A percentile compares a stretch with the other conserved stretches of the same genome.
phyloP scores from a whole-genome alignment of 495 filamentous ascomycete species.

The Daldinia caldariorum region DNA sequence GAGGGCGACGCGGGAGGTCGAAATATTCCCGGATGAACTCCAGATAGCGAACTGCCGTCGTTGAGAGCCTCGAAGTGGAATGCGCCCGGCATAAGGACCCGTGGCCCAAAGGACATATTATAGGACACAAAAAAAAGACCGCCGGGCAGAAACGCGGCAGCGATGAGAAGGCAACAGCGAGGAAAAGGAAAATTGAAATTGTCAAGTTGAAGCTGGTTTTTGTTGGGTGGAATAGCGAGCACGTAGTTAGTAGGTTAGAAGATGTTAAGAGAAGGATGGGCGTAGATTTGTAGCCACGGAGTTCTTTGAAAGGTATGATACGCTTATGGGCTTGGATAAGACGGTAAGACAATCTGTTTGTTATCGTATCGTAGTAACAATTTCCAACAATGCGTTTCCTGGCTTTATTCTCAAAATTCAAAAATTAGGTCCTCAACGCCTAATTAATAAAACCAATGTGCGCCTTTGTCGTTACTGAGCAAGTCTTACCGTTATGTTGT shows the following conservation, averaged over 20 bases:
- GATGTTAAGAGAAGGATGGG: background rate
- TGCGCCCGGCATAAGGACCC: constrained; percentile 60
- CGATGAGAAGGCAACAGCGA: no score
- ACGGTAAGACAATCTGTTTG: constrained; percentile 28
- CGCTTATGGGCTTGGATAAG: constrained; percentile 18
- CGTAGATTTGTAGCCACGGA: constrained; percentile 12
- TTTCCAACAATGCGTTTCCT: background rate
- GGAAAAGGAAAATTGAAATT: background rate
- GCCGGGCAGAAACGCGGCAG: background rate
- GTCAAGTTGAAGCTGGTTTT: background rate
- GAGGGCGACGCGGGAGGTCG: constrained; percentile 74
- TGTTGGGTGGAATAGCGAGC: background rate
- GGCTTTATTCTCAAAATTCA: background rate
- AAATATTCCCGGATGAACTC: constrained; percentile 71
- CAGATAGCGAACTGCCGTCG: constrained; percentile 53
- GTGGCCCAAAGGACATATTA: constrained; percentile 55
- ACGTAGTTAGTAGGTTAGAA: background rate
- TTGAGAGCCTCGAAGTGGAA: constrained; percentile 59
- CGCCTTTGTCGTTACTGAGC: background rate
- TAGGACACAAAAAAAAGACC: background rate
- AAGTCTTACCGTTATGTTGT: background rate
- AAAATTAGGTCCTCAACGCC: background rate
- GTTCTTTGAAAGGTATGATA: constrained; percentile 13
- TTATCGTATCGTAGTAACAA: constrained; percentile 8
- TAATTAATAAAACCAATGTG: constrained; percentile 4